Evolutionary conservation across 140 eudicot species (phyloP).

Genomic region (Flaveria floridana): DNA sequence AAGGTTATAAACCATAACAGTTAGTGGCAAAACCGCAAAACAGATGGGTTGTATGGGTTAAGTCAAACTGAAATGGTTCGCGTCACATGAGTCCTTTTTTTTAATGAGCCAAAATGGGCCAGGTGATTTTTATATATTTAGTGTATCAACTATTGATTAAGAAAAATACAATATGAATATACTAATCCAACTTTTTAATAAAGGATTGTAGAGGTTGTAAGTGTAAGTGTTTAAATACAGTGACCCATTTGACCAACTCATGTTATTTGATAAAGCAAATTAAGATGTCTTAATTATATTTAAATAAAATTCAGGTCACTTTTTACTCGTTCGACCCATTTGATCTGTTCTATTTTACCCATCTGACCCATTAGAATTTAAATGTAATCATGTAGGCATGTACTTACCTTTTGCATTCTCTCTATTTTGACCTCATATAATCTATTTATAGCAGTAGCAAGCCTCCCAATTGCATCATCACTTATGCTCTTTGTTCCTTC

Average conservation of each 20-base stretch:
- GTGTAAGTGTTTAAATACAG: neutral
- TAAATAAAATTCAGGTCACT: neutral
- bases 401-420: slow-evolving; percentile 70
- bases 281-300: neutral
- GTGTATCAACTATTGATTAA: neutral
- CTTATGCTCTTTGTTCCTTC: slow-evolving; percentile 49
- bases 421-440: slow-evolving; percentile 65
- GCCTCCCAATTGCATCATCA: slow-evolving; percentile 49
- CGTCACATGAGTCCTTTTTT: neutral
- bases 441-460: slow-evolving; percentile 54
- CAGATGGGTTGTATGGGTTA: no score
- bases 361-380: neutral
- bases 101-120: neutral
- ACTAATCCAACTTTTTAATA: neutral
- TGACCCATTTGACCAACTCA: neutral
- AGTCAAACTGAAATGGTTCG: neutral
- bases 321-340: neutral
- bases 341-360: neutral
- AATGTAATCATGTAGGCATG: neutral
- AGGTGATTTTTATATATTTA: neutral
- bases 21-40: neutral
- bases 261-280: neutral
- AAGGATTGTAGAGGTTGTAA: neutral
- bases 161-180: neutral
- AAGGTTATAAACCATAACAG: neutral